phyloP scores from a whole-genome alignment of 208 protist genomes.

The Angomonas deanei region DNA sequence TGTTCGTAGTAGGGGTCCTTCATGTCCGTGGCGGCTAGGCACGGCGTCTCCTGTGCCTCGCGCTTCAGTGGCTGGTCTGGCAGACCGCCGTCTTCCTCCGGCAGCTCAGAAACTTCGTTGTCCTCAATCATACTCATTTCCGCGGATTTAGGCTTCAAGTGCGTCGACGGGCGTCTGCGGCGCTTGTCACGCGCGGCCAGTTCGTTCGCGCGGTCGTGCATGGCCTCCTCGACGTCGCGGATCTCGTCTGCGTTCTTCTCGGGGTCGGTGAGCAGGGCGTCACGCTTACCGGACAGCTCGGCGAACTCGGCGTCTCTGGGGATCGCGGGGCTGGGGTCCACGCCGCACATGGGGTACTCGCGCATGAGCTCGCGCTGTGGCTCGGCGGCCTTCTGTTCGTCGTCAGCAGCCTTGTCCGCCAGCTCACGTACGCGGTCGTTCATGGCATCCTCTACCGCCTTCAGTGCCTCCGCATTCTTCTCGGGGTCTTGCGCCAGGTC shows the following conservation, averaged over 20 bases:
- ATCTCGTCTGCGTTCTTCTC: constrained; percentile 7
- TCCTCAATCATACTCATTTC: too few species aligned
- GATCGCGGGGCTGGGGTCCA: constrained; percentile 36
- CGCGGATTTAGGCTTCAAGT: too few species aligned
- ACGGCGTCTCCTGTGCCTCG: constrained; percentile 10
- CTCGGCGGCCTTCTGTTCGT: constrained; percentile 21
- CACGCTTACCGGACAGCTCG: constrained; percentile 14
- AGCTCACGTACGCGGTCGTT: constrained; percentile 15
- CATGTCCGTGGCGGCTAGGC: constrained; percentile 13
- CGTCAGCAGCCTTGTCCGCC: constrained; percentile 12
- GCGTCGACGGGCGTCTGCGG: too few species aligned
- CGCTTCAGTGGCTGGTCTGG: constrained; percentile 20
- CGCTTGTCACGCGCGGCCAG: too few species aligned
- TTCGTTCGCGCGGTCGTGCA: constrained; percentile 19
- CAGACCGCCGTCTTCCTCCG: too few species aligned
- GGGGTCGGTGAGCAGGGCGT: constrained; percentile 18
- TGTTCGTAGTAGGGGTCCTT: constrained; percentile 49
- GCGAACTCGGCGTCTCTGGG: constrained; percentile 35
- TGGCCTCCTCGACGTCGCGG: constrained; percentile 18
- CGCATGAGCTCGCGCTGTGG: constrained; percentile 13
- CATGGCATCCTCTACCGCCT: constrained; percentile 14
- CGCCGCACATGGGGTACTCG: constrained; percentile 39
- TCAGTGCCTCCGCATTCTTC: neutral
- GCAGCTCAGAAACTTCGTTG: too few species aligned
- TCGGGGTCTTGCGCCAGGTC: constrained; percentile 2